Base-by-base conservation (phyloP, 352 stramenopile species). In the Pythium brachiatum region DNA sequence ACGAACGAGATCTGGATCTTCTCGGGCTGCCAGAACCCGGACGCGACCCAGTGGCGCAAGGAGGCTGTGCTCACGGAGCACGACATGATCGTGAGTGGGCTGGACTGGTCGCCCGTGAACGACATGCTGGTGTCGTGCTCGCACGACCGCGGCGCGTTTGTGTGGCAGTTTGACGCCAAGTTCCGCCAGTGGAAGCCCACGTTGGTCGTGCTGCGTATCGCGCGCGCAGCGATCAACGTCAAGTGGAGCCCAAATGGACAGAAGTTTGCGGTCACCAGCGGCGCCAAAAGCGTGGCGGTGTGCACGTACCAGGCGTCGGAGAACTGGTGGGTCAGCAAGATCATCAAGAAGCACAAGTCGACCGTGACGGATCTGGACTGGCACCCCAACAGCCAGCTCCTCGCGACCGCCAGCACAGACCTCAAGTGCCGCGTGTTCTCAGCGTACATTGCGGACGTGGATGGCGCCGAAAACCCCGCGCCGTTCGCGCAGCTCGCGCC, bases 321-420 rank as follows among this genome's bases (percentile, higher is more conserved):
- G 66, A 95, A 98, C 74, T 98, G 94, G 94, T 98, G 95, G 92
- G 85, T 98, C 56, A 92, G 80, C 64, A 98, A 98, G 79, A 96
- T 98, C 70, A 97, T 98, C 75, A 98, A 98, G 74, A 97, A 97
- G 68, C 91, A 98, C 81, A 98, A 98, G 79, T 97, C 88, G 36
- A 98, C 94, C 3, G 86, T 95, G 38, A 92, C 85, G 25, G 82
- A 93, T 68, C 64, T 98, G 64, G 89, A 86, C 57, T 98, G 93
- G 93, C 93, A 98, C 73, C 91, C 91, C 20, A 97, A 97, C 81
- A 92, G 77, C 60, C 91, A 97, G 54, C 60, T 98, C 29, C 72
- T 98, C 3, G 91, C 93, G 46, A 98, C 94, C 2, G 90, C 77
- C 44, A 95, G 83, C 71, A 96, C 88, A 25, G 94, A 98, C 60